Evolutionary conservation across 345 rosid genomes (phyloP), one percentile per base, ranked within the genome.

Genomic region (Schrenkiella parvula): DNA sequence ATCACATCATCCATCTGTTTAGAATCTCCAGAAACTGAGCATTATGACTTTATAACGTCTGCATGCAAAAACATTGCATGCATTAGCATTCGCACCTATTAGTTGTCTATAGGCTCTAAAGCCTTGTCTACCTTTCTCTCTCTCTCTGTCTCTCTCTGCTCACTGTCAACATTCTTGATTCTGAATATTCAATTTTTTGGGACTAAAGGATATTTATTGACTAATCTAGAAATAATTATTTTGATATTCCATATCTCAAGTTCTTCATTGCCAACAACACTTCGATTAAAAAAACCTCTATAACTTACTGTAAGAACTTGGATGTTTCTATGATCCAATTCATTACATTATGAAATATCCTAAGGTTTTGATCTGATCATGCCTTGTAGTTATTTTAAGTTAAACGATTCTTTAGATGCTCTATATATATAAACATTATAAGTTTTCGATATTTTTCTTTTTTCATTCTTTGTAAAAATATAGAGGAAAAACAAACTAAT

Each of bases 51-150:
- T 64, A 41, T 75, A 63, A 75, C 65, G 59, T 69, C 75, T 76
- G 79, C 75, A 69, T 62, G 75, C 52, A 54, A 53, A 68, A 68
- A 68, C 70, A 76, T 61, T 67, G 75, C 79, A 76, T 76, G 79
- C 79, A 76, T 76, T 76, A 69, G 65, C 64, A 53, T 62, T 75
- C 64, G 64, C 74, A 75, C 79, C 75, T 75, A 69, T 55, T 76
- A 68, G 70, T 68, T 69, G 75, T 66, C 66, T 34, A 63, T 69
- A 75, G 75, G 70, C 70, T 43, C 70, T 18, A 69, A 62, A 46
- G 74, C 58, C 19, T 37, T 68, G 64, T 57, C 54, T 37, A 13
- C 42, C 53, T 42, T 10, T 26, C 63, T 41, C 51, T 55, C 35
- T 44, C 28, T 73, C 70, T 42, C n/a, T n/a, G n/a, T n/a, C n/a